Evolutionary conservation across 208 protist genomes (phyloP), one percentile per base, ranked within the genome.

Genomic region (Leishmania martiniquensis): DNA sequence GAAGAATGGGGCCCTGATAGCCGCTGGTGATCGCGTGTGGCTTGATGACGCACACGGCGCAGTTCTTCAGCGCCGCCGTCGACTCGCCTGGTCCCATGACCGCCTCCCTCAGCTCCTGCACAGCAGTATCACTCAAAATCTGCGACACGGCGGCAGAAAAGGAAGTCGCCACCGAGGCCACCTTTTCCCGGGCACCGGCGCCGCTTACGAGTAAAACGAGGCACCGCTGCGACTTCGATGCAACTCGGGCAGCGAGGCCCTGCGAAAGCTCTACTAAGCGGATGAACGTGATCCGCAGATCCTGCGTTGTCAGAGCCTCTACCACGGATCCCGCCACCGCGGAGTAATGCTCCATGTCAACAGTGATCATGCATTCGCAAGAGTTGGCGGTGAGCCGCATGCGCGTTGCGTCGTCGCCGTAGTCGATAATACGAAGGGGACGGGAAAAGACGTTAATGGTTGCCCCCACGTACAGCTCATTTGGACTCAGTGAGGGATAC

Each of bases 31-130:
- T 91, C 2, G 97, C 96, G 78, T 99, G 97, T 13, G 98, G 98
- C 79, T 99, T 99, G 78, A 99, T 92, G n/a, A 99, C 90, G 76
- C 93, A 97, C 76, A 99, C 84, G 22, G 97, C 95, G 78, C 94
- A 99, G 85, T 98, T 93, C 63, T 87, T 83, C 77, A 98, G 85
- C 25, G 75, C 63, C 47, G 97, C 97, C 29, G 92, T 97, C 9
- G 93, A 93, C 80, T 88, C 86, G 45, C 89, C 87, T 34, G 94
- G 78, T 42, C 88, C 85, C 54, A 91, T 88, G 51, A 86, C 47
- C n/a, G 76, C 68, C 66, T 80, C 72, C 66, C 29, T 72, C 68
- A 93, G 57, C 29, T 82, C 69, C 55, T 77, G 60, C 45, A 86
- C 80, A 49, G 90, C 91, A 32, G 37, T 62, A 13, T 80, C 68